Base-by-base conservation (phyloP, 345 rosid genomes). In the Raphanus sativus region DNA sequence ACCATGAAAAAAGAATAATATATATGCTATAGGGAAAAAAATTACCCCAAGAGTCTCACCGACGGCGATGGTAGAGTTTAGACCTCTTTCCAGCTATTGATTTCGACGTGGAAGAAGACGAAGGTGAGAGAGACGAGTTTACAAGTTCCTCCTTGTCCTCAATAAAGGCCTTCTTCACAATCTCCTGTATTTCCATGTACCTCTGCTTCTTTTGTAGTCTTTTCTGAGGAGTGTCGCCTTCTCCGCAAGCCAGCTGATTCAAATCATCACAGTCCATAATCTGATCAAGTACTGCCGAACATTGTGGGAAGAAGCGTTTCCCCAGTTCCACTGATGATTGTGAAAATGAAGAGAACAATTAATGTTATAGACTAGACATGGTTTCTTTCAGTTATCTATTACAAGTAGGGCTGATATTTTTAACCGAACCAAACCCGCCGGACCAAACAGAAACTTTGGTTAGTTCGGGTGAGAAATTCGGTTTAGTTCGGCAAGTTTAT, bases 301-400 rank as follows among this genome's bases (percentile, higher is more conserved):
- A 94, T 8, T 89, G 87, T n/a, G 98, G 98, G 76, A 89, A 91
- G 60, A 84, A 89, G 9, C 33, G 80, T 81, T 88, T 91, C 34
- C 93, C 98, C 4, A 90, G 92, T 67, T 89, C 96, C 79, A 91
- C 97, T 94, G 86, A 71, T 69, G 75, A 34, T 17, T 45, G 64
- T 28, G 7, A 69, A 24, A 58, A n/a, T 2, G 28, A 58, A 52
- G 55, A 24, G 75, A 25, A 48, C 48, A 76, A 21, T 21, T 21
- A 21, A 17, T 13, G 13, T 65, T 30, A 74, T 1, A 8, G 11
- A 36, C 9, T 1, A 8, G 64, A 34, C 63, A 21, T n/a, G 26
- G 59, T 8, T 67, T 48, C 6, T 38, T 65, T 54, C 60, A 7
- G 5, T 13, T 16, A 8, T 68, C 42, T 67, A 15, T 50, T 30